Conservation (phyloP, 257 asterid species). For the Nicotiana paniculata region DNA sequence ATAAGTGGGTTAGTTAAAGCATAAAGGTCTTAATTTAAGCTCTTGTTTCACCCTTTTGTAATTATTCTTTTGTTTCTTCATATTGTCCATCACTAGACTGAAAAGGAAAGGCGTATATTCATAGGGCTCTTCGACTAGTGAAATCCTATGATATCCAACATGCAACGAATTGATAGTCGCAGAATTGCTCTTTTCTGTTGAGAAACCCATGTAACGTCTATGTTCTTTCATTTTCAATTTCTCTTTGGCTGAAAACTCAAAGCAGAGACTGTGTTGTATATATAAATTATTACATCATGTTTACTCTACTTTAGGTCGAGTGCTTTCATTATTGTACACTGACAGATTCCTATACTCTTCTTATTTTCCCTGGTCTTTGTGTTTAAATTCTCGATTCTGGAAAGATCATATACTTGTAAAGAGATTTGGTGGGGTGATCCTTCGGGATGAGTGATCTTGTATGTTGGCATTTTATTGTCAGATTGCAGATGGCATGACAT, state of each 20-base stretch:
- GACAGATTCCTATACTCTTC: background rate
- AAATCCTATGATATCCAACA: background rate
- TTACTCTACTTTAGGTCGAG: background rate
- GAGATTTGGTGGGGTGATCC: background rate
- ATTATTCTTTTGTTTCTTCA: background rate
- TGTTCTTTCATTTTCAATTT: background rate
- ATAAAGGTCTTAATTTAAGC: background rate
- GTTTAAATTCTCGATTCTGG: background rate
- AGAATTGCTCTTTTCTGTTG: background rate
- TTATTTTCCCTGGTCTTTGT: background rate
- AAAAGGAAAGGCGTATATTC: background rate
- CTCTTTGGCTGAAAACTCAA: background rate
- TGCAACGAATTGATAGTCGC: background rate
- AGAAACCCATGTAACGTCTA: background rate
- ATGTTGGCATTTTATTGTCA: constrained; percentile 30
- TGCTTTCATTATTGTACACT: background rate
- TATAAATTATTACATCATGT: background rate
- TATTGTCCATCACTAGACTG: background rate
- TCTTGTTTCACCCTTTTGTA: background rate
- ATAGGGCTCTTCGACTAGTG: background rate
- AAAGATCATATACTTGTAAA: constrained; percentile 1
- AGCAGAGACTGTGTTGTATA: background rate
- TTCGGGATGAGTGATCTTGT: constrained; percentile 11
- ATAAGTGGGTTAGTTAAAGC: background rate
- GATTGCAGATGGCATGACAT: constrained; percentile 99